Conservation (phyloP, 305 asterid genomes). For the Solanum hybrid region DNA sequence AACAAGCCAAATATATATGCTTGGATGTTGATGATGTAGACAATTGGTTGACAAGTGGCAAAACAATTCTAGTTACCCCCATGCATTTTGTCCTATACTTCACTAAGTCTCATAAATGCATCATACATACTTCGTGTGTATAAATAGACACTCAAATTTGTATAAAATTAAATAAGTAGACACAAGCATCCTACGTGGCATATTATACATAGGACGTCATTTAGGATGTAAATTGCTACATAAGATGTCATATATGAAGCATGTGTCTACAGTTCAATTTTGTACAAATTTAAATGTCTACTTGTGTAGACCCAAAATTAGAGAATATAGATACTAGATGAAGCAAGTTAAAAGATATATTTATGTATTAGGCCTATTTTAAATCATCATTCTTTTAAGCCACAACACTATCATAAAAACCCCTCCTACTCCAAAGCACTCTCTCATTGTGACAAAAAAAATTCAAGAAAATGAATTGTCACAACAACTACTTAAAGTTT, state of each 20-base stretch:
- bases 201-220: no score
- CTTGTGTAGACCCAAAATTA: no score
- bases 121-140: no score
- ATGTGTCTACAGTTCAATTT: neutral
- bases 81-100: neutral
- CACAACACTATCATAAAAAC: neutral
- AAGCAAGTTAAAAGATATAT: neutral
- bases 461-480: neutral
- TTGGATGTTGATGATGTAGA: neutral
- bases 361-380: neutral
- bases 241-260: neutral
- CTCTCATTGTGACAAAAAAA: neutral
- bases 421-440: neutral
- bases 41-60: neutral
- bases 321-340: neutral
- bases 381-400: neutral
- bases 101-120: neutral
- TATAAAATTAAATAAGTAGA: no score
- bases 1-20: neutral
- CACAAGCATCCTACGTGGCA: accelerated
- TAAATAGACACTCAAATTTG: accelerated
- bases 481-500: neutral
- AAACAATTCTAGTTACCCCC: neutral
- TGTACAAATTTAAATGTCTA: no score
- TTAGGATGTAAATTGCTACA: neutral